These are phyloP conservation scores for Astrephomene gubernaculifera DNA, from an alignment of 139 green algal genomes.

Conservation along the genomic window DNA sequence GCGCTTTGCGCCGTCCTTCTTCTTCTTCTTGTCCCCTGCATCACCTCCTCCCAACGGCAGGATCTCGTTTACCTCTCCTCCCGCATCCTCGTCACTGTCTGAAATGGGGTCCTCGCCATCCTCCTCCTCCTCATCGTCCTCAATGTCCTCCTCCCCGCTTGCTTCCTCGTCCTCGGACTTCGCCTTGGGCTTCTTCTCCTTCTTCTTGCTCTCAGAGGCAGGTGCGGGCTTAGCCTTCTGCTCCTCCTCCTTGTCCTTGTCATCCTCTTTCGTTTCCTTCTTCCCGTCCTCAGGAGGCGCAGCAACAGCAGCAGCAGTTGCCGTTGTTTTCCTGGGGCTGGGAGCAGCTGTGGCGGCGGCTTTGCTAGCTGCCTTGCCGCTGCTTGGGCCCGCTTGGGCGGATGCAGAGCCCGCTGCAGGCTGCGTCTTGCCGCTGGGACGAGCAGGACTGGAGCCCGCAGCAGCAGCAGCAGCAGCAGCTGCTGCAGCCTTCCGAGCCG, in stretches of 20 bases:
- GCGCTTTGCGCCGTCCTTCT: background rate
- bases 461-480: background rate
- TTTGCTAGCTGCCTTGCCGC: background rate
- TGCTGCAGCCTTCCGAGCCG: background rate
- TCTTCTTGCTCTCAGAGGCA: background rate
- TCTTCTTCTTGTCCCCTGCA: background rate
- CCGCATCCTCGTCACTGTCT: constrained; percentile 13
- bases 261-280: background rate
- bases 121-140: background rate
- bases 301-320: too few relatives aligned
- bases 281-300: background rate
- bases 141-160: background rate
- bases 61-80: background rate
- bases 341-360: too few relatives aligned
- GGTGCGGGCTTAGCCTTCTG: too few relatives aligned
- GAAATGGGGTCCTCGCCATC: constrained; percentile 39
- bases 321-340: background rate
- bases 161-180: too few relatives aligned
- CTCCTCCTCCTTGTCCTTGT: background rate
- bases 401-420: background rate
- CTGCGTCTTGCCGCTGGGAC: background rate
- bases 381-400: background rate
- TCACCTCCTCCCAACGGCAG: background rate
- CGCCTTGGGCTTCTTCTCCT: background rate
- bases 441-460: background rate